Base-by-base conservation (phyloP, 805 yeast species). In the Starmera pachycereana region DNA sequence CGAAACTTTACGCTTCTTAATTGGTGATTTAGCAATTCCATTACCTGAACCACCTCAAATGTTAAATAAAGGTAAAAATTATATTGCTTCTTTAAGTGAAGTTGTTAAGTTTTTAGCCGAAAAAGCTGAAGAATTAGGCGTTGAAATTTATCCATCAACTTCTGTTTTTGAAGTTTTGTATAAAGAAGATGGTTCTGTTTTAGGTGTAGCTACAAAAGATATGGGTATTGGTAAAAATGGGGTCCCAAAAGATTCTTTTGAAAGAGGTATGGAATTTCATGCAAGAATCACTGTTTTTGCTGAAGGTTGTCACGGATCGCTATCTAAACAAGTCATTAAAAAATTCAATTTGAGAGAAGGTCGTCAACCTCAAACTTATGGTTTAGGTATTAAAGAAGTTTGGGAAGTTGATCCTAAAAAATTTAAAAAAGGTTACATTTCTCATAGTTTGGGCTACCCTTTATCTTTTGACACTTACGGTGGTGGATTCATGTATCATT, bases 241-340 rank as follows among this genome's bases (percentile, higher is more conserved):
- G 14, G 57, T 66, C 29, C 95, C 96, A 28, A 84, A 81, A 52
- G 83, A 74, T 47, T 68, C 75, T n/a, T 92, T 86, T 60, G 96
- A 92, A 61, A 73, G 95, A 48, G 98, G 98, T 22, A 85, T 92
- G 96, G 97, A 87, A 61, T 92, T 92, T 61, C 92, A 81, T 50
- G 86, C 98, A 5, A 76, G 92, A 51, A 69, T 81, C 44, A 89
- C 97, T 0, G 82, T 92, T 13, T 70, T 92, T 29, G 96, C 96
- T 6, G 98, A 92, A 63, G 98, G 98, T n/a, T 92, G 98, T 57
- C 97, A 89, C 61, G 98, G 98, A 0, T 88, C 96, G 1, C 66
- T 92, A 40, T 70, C 89, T 11, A 90, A 92, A 57, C 74, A 82
- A 55, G 80, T 76, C 0, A 81, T 90, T 39, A 65, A 71, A 40